A percentile compares a stretch with the other conserved stretches of the same genome.
Conservation (phyloP, 2,329 filamentous ascomycete species). For the Juglanconis juglandina region DNA sequence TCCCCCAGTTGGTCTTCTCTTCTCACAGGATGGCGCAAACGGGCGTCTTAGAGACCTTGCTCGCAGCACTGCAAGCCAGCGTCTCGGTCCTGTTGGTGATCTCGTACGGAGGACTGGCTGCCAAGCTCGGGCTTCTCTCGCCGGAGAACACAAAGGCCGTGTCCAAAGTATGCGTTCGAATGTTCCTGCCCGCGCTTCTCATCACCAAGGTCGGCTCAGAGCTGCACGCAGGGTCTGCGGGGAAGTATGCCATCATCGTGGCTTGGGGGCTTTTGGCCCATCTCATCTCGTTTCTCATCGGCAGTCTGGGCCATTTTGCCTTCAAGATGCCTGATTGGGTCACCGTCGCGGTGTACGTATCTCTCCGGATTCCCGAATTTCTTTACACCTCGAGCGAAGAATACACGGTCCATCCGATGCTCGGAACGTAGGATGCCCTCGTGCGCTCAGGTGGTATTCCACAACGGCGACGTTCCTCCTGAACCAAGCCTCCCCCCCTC, state of each 20-base stretch:
- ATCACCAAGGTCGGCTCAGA: conserved; percentile 43
- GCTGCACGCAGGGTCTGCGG: conserved; percentile 33
- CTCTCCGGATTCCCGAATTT: conserved; percentile 16
- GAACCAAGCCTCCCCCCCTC: too few relatives aligned
- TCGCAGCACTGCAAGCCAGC: conserved; percentile 44
- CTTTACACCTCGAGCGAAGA: too few relatives aligned
- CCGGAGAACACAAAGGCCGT: conserved; percentile 35
- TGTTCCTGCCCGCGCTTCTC: conserved; percentile 45
- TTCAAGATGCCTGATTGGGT: conserved; percentile 44
- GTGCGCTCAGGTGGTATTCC: too few relatives aligned
- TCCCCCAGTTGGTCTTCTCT: too few relatives aligned
- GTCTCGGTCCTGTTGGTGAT: conserved; percentile 47
- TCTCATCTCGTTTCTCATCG: conserved; percentile 37
- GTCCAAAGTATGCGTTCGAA: conserved; percentile 43
- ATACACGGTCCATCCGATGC: too few relatives aligned
- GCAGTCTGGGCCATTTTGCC: conserved; percentile 32
- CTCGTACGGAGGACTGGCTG: conserved; percentile 39
- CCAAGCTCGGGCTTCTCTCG: conserved; percentile 36
- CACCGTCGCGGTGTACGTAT: conserved; percentile 24
- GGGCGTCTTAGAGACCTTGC: conserved; percentile 35
- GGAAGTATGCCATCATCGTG: conserved; percentile 36
- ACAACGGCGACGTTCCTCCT: too few relatives aligned
- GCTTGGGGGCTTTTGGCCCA: conserved; percentile 41
- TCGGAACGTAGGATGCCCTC: too few relatives aligned
- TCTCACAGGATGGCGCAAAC: conserved; percentile 13